phyloP scores from a whole-genome alignment of 495 filamentous ascomycete species.

The Penicillium longicatenatum region DNA sequence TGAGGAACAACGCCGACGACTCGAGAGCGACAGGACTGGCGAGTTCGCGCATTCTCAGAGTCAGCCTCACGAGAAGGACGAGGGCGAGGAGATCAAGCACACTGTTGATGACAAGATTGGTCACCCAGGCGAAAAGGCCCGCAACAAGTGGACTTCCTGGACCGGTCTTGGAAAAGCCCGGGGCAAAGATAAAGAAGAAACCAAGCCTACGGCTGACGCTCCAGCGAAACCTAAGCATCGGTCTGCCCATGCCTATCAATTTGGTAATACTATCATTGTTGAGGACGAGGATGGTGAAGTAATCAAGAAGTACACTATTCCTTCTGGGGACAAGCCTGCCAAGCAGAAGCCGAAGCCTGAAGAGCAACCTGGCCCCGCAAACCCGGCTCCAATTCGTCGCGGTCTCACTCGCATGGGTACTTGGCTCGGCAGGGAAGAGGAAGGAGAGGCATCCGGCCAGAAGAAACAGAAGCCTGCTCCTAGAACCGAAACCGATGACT shows the following conservation, averaged over 20 bases:
- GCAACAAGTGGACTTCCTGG: slow-evolving; percentile 43
- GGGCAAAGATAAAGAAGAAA: slow-evolving; percentile 18
- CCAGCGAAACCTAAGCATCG: slow-evolving; percentile 35
- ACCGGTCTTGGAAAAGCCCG: slow-evolving; percentile 40
- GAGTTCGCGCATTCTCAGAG: slow-evolving; percentile 41
- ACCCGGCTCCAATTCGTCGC: slow-evolving; percentile 45
- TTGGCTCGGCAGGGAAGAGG: slow-evolving; percentile 59
- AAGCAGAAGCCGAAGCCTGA: slow-evolving; percentile 20
- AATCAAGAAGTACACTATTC: slow-evolving; percentile 92
- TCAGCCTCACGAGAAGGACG: slow-evolving; percentile 47
- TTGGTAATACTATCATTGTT: slow-evolving; percentile 95
- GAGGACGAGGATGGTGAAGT: slow-evolving; percentile 98
- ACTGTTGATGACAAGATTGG: slow-evolving; percentile 25
- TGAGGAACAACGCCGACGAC: slow-evolving; percentile 57
- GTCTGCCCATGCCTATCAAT: slow-evolving; percentile 90
- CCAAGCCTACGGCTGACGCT: slow-evolving; percentile 18
- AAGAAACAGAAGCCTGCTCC: slow-evolving; percentile 32
- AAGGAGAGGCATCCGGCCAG: slow-evolving; percentile 44
- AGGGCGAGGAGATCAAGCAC: slow-evolving; percentile 47
- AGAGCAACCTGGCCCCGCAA: slow-evolving; percentile 24
- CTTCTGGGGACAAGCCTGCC: slow-evolving; percentile 39
- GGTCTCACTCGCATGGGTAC: slow-evolving; percentile 61
- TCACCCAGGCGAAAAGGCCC: slow-evolving; percentile 35
- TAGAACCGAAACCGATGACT: slow-evolving; percentile 43
- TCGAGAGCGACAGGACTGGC: slow-evolving; percentile 57